A percentile compares a stretch with the other conserved stretches of the same genome.
Evolutionary conservation across 192 early-diverging fungal species (phyloP).

Genomic region (Linderina pennispora): DNA sequence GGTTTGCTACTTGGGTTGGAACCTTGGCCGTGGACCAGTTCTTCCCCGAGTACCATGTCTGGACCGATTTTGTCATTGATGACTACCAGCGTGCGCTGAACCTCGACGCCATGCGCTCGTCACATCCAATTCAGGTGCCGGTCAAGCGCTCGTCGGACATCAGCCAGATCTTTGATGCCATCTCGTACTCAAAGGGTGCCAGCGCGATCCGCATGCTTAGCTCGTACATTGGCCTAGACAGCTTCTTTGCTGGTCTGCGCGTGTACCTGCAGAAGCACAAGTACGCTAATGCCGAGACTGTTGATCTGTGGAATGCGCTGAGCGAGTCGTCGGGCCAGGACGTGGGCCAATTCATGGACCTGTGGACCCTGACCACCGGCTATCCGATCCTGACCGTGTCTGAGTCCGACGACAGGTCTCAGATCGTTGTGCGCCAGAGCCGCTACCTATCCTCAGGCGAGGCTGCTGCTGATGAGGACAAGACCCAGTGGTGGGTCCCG

Average conservation of each 20-base stretch:
- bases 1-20: constrained; percentile 68
- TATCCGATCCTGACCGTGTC: constrained; percentile 54
- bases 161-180: constrained; percentile 80
- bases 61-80: too few relatives aligned
- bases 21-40: constrained; percentile 57
- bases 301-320: constrained; percentile 61
- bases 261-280: constrained; percentile 58
- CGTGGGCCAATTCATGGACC: constrained; percentile 56
- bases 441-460: constrained; percentile 57
- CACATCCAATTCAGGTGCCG: too few relatives aligned
- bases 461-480: constrained; percentile 50
- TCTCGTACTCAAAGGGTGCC: constrained; percentile 72
- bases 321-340: constrained; percentile 52
- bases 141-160: too few relatives aligned
- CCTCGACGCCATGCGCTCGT: too few relatives aligned
- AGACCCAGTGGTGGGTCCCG: constrained; percentile 53
- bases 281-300: constrained; percentile 60
- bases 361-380: constrained; percentile 59
- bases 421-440: constrained; percentile 40
- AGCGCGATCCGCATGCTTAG: constrained; percentile 66
- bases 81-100: too few relatives aligned
- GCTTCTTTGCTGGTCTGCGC: constrained; percentile 29
- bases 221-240: constrained; percentile 36
- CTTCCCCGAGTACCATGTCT: constrained; percentile 70
- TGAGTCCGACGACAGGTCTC: constrained; percentile 42